phyloP scores from a whole-genome alignment of 495 filamentous ascomycete genomes.

The Staphylotrichum tortipilum region DNA sequence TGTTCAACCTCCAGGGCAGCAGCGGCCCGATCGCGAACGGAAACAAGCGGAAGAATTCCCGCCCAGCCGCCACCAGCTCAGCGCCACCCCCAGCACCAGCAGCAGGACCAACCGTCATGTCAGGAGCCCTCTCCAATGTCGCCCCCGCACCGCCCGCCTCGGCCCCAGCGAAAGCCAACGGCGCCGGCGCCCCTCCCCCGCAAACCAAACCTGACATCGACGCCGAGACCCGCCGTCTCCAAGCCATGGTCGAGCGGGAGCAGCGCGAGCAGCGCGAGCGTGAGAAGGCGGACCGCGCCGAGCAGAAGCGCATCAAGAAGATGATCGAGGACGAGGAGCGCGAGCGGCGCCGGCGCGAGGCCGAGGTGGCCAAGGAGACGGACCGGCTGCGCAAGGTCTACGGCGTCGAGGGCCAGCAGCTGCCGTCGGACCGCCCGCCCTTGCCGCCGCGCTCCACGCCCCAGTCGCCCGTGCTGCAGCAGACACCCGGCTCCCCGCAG shows the following conservation, averaged over 20 bases:
- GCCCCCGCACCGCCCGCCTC: not conserved
- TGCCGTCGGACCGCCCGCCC: conserved; percentile 18
- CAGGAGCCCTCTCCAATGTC: conserved; percentile 17
- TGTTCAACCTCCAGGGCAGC: conserved; percentile 65
- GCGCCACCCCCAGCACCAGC: too few relatives aligned
- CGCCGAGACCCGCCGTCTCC: conserved; percentile 53
- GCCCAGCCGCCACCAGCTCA: conserved; percentile 20
- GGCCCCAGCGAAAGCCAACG: conserved; percentile 15
- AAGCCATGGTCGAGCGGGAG: conserved; percentile 44
- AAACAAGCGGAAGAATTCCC: conserved; percentile 36
- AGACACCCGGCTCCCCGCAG: not conserved
- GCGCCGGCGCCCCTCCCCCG: too few relatives aligned
- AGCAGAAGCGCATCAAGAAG: conserved; percentile 61
- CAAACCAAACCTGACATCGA: conserved; percentile 50
- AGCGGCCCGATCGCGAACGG: conserved; percentile 16
- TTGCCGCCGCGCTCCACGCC: conserved; percentile 15
- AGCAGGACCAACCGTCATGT: conserved; percentile 23
- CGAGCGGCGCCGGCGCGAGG: conserved; percentile 54
- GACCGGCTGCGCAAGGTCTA: conserved; percentile 68
- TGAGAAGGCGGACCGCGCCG: conserved; percentile 46
- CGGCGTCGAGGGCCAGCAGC: conserved; percentile 45
- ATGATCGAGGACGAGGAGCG: conserved; percentile 75
- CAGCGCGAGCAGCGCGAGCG: conserved; percentile 45
- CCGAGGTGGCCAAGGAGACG: conserved; percentile 75
- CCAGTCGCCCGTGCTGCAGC: not conserved